Evolutionary conservation across 1,284 basidiomycete species (phyloP), one percentile per base, ranked within the genome.

Genomic region (Trichosporon sp.): DNA sequence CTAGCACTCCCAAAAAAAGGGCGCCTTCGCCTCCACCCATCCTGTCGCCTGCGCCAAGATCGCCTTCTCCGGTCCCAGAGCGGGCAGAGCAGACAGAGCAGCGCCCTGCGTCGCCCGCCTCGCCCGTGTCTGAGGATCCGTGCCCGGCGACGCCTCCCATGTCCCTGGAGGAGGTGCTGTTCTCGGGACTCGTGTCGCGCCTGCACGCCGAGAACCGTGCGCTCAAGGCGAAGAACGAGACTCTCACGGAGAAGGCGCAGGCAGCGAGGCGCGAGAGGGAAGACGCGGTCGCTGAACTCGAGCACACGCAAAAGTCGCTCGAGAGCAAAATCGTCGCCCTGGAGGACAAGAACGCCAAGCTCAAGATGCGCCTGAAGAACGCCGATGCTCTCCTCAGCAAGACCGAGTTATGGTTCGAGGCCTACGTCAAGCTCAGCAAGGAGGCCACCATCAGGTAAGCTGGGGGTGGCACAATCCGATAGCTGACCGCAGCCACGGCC

Each of bases 301-400:
- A 60, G 27, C 15, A 31, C 29, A 32, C 56, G 56, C 15, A 31
- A 29, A 60, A 60, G 56, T 60, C 56, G 56, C 27, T 60, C 15
- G 15, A 60, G 56, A 32, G 29, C 56, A 31, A 60, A 29, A 31
- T 60, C 29, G 56, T n/a, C 56, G 56, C 29, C 9, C 56, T 60
- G 3, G 56, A 60, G 18, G 56, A 31, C 15, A 60, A 60, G 56
- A 60, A 60, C 31, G 27, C 56, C 8, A 60, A 60, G 29, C 56
- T 60, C 56, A 60, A 60, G 56, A 60, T 60, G 56, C 56, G 56
- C 7, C 27, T 60, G 27, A 60, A 60, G 56, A 60, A 60, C 13
- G 56, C 56, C 15, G 56, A 60, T 13, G 56, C 56, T 3, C 7
- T 60, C 6, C 56, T 60, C 27, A 60, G 56, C 56, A 60, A 60